Base-by-base conservation (phyloP, 2,329 filamentous ascomycete genomes). In the Verticillium dahliae region DNA sequence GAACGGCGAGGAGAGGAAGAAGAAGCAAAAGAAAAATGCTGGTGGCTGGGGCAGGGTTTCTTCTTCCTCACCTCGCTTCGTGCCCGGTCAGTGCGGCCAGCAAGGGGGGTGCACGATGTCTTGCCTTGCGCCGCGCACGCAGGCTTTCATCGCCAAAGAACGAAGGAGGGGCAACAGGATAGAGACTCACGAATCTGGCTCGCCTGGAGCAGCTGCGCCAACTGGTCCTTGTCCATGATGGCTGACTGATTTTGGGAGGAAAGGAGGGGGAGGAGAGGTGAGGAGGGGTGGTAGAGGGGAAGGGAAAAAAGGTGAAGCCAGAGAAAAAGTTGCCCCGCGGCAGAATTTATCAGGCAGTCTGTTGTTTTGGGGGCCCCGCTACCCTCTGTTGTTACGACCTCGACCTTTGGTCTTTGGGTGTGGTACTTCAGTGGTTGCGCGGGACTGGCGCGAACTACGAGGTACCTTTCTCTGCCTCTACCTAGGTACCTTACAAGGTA, bases 181-280 rank as follows among this genome's bases (percentile, higher is more conserved):
- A 27, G 4, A n/a, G 15, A 50, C 45, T 50, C 45, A 50, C 91
- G 92, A 75, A 92, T 87, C 78, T 96, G 85, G 71, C 94, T 88
- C 78, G 90, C 89, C 83, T 95, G 86, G 74, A 97, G 86, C 78
- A 97, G 87, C 80, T 90, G 84, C 68, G 95, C 84, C 74, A 97
- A 92, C 79, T 90, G 87, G 76, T 91, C 88, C 71, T 78, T 78
- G 67, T 79, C 77, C 76, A 79, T 78, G 62, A 62, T 72, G 45
- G 54, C 39, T 50, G 18, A 22, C 18, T 22, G 34, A 33, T 35
- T 22, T 50, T 50, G 22, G n/a, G 4, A n/a, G 39, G 27, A 27
- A 27, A 22, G 18, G 18, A 56, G 58, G 52, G 57, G 59, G 59
- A 60, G 60, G 59, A 60, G 55, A 18, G 35, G 56, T 59, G 56